These are phyloP conservation scores for Zea mays DNA, from an alignment of 176 grass and related monocot genomes.

Conservation along the genomic window DNA sequence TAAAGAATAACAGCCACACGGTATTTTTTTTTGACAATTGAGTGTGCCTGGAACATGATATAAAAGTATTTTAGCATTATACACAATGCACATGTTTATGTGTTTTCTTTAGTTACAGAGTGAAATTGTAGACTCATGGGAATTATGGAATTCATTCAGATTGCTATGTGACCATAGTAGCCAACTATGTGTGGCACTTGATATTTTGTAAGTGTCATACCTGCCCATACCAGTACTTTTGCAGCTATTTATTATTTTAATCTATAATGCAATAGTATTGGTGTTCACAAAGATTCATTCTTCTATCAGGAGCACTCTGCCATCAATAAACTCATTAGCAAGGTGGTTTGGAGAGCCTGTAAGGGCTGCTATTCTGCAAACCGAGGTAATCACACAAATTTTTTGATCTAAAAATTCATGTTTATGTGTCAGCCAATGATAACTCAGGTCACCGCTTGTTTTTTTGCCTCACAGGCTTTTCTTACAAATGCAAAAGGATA, in stretches of 20 bases:
- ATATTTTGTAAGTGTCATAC: conserved; percentile 63
- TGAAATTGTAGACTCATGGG: conserved; percentile 77
- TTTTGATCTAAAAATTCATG: conserved; percentile 8
- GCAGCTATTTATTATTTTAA: background rate
- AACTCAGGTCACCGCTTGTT: background rate
- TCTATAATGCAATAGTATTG: conserved; percentile 30
- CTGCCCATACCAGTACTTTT: conserved; percentile 2
- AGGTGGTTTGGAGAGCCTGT: conserved; percentile 98
- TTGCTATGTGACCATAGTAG: too few species aligned
- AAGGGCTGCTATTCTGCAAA: conserved; percentile 78
- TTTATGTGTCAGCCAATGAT: conserved; percentile 9
- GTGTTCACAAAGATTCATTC: conserved; percentile 46
- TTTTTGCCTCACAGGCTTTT: conserved; percentile 67
- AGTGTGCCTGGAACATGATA: conserved; percentile 11
- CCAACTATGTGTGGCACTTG: too few species aligned
- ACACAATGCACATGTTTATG: conserved; percentile 1
- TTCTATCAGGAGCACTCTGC: conserved; percentile 73
- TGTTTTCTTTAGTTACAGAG: conserved; percentile 47
- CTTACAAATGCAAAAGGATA: conserved; percentile 80
- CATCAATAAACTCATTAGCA: conserved; percentile 71
- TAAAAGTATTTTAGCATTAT: conserved; percentile 6
- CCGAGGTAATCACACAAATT: conserved; percentile 56
- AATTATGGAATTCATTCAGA: conserved; percentile 75
- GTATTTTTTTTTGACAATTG: conserved; percentile 17
- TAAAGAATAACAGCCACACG: conserved; percentile 32